phyloP scores from a whole-genome alignment of 495 filamentous ascomycete species.

The Pseudevernia furfuracea region DNA sequence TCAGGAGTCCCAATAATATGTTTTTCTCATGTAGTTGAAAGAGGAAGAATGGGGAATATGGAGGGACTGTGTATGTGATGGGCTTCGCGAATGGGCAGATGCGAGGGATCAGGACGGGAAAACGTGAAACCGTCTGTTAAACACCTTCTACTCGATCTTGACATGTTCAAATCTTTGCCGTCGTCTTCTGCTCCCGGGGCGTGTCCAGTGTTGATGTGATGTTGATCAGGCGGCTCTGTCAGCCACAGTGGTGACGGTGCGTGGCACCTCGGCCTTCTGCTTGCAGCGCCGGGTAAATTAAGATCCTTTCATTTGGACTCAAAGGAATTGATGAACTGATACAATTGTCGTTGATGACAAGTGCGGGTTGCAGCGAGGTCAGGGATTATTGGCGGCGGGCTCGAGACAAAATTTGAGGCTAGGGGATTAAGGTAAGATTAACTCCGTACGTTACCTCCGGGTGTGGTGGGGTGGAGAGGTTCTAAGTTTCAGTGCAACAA shows the following conservation, averaged over 20 bases:
- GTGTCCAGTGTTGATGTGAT: neutral
- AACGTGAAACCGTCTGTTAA: neutral
- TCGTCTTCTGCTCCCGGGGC: neutral
- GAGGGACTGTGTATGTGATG: neutral
- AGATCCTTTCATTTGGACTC: neutral
- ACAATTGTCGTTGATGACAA: too few relatives aligned
- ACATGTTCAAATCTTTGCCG: conserved; percentile 6
- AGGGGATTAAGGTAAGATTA: too few relatives aligned
- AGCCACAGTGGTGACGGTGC: neutral
- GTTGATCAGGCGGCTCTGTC: neutral
- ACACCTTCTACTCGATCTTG: conserved; percentile 14
- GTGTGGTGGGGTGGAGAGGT: too few relatives aligned
- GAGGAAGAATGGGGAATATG: neutral
- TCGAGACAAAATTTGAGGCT: neutral
- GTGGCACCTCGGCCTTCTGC: neutral
- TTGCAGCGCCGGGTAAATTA: neutral
- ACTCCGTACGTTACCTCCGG: too few relatives aligned
- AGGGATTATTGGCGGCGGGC: neutral
- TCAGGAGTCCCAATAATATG: neutral
- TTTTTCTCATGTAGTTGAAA: neutral
- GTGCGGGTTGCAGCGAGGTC: too few relatives aligned
- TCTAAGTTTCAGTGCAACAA: neutral
- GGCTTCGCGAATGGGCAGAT: neutral
- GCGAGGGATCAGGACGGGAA: neutral
- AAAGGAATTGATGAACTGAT: neutral